Base-by-base conservation (phyloP, 495 filamentous ascomycete genomes). In the Tetracladium marchalianum region DNA sequence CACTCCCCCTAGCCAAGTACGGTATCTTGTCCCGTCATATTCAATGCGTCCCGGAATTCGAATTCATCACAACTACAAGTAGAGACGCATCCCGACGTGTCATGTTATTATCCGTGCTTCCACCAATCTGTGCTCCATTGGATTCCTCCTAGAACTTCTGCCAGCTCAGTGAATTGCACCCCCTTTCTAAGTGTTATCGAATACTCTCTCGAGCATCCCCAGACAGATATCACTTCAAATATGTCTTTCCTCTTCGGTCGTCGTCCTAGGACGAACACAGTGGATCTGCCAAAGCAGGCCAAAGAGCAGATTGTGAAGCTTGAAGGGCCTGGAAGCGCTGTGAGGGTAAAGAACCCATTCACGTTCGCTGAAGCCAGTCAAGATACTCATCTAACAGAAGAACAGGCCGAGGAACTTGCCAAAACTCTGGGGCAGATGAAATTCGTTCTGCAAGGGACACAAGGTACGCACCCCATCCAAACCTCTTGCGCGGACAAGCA, bases 191-290 rank as follows among this genome's bases (percentile, higher is more conserved):
- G 7, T 27, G 22, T 27, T 27, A 7, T 27, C 22, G 22, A 27
- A 27, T 27, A 3, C 22, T 27, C 22, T 27, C 22, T 27, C 22
- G 22, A 27, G 22, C 22, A 27, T 27, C 22, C 22, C 22, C 22
- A 27, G n/a, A 15, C 24, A 8, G 19, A 24, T 16, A 39, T 19
- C 11, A 27, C 22, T n/a, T 33, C 35, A 11, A 49, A 35, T 7
- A 58, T 58, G 55, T 85, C 92, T 17, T 99, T 99, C 68, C 77
- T 98, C 51, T 96, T 95, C 62, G 81, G 78, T 44, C 73, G 88
- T 56, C 78, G 71, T 65, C 71, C 59, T 55, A 73, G 63, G 62
- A 84, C 61, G 62, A 77, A 65, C 50, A 68, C 63, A 39, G 62
- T 59, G 45, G 70, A 74, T 47, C 63, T 69, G 50, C 65, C 68